Evolutionary conservation across 1,139 yeast species (phyloP), one percentile per base, ranked within the genome.

Genomic region (Debaryomyces nepalensis): DNA sequence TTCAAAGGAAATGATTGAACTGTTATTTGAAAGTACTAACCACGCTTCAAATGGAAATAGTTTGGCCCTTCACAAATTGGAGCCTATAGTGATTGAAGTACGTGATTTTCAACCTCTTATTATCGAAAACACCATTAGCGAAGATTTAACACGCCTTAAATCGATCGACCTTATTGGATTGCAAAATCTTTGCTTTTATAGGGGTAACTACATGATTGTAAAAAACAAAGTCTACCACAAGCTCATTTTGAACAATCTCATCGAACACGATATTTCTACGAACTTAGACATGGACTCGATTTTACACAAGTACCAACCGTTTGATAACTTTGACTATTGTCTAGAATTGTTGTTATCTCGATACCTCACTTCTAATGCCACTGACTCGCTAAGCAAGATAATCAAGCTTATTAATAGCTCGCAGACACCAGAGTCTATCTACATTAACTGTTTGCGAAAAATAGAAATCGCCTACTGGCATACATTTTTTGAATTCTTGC

Each of bases 381-480:
- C 42, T 4, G 38, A 41, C 3, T 31, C 42, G 5, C 54, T 70
- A 26, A 53, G 51, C 14, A 51, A 54, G 24, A 53, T 73, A 27
- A 57, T 67, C 11, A 53, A 57, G 24, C 52, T 73, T 33, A 66
- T 73, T 19, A 61, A 66, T 43, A 46, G 50, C 22, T 51, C 57
- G n/a, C 53, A 56, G 14, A 52, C 59, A 23, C 54, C 68, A 7
- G 71, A 68, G 36, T 54, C 55, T 9, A 64, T 73, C 11, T 70
- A 63, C 45, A 68, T 73, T 32, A 70, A 70, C 41, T 73, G 77
- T 49, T 60, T 73, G 41, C 51, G 79, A 16, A 73, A 73, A 43
- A 70, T 73, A 22, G 79, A 73, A 49, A 63, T 67, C 30, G 63
- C 58, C 11, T 67, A 66, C 46, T 73, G 79, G 79, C 47, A 58